phyloP scores from a whole-genome alignment of 139 green algal genomes.

The Chlamydomonas incerta region DNA sequence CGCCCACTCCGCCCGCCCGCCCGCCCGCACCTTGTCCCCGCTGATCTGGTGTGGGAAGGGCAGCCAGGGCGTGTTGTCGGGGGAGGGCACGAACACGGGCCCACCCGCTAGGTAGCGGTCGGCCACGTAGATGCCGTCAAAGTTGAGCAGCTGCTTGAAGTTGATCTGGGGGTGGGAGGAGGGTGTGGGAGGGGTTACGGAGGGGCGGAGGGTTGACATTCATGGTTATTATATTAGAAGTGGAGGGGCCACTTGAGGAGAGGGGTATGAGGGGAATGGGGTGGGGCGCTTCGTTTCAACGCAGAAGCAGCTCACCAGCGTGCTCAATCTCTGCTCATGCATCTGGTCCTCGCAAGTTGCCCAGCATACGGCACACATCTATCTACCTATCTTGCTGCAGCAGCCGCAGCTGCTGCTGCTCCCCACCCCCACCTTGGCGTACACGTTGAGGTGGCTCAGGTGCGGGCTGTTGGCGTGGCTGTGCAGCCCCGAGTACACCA shows the following conservation, averaged over 20 bases:
- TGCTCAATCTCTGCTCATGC: no score
- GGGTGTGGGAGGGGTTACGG: background rate
- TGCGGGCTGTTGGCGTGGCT: constrained; percentile 29
- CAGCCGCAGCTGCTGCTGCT: background rate
- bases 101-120: background rate
- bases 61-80: constrained; percentile 32
- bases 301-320: no score
- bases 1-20: no score
- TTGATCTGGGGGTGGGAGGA: constrained; percentile 8
- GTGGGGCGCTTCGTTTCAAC: no score
- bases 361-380: no score
- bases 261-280: no score
- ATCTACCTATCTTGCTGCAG: no score
- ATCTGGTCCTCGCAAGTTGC: no score
- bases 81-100: constrained; percentile 15
- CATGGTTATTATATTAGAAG: no score
- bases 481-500: constrained; percentile 27
- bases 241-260: no score
- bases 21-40: background rate
- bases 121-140: constrained; percentile 41
- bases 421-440: constrained; percentile 6
- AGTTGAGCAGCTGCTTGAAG: constrained; percentile 45
- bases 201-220: no score
- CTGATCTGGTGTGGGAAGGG: constrained; percentile 30
- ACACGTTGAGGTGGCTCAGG: constrained; percentile 24